These are phyloP conservation scores for Turritis glabra DNA, from an alignment of 345 rosid genomes.

Conservation along the genomic window DNA sequence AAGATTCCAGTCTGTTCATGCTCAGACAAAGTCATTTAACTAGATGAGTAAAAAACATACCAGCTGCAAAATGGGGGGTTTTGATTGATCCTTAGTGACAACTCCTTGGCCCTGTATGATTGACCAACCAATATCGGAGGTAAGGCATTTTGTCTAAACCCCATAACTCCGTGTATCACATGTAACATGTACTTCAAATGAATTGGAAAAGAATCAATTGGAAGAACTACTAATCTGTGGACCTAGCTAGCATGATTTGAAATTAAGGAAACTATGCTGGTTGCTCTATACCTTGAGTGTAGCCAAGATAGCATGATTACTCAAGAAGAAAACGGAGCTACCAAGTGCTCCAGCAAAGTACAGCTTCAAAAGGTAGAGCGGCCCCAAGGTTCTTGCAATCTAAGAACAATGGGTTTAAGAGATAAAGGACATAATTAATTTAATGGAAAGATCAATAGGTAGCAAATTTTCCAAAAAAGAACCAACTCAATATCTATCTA, in stretches of 20 bases:
- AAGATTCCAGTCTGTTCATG: background rate
- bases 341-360: constrained; percentile 75
- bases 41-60: constrained; percentile 42
- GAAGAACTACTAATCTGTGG: constrained; percentile 7
- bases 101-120: constrained; percentile 47
- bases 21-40: background rate
- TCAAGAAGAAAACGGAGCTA: constrained; percentile 61
- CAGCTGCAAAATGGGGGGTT: constrained; percentile 42
- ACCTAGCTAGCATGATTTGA: constrained; percentile 3
- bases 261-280: background rate
- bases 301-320: constrained; percentile 49
- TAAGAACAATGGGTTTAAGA: constrained; percentile 35
- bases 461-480: background rate
- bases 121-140: background rate
- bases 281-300: constrained; percentile 52
- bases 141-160: background rate
- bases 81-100: constrained; percentile 50
- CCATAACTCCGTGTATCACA: background rate
- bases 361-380: constrained; percentile 58
- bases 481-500: background rate
- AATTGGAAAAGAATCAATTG: background rate
- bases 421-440: background rate
- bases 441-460: background rate
- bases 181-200: constrained; percentile 1
- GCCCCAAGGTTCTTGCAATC: constrained; percentile 66